Percentiles rank a stretch among this genome's conserved stretches.
phyloP scores from a whole-genome alignment of 2,329 filamentous ascomycete genomes.

The Trichophyton mentagrophytes region DNA sequence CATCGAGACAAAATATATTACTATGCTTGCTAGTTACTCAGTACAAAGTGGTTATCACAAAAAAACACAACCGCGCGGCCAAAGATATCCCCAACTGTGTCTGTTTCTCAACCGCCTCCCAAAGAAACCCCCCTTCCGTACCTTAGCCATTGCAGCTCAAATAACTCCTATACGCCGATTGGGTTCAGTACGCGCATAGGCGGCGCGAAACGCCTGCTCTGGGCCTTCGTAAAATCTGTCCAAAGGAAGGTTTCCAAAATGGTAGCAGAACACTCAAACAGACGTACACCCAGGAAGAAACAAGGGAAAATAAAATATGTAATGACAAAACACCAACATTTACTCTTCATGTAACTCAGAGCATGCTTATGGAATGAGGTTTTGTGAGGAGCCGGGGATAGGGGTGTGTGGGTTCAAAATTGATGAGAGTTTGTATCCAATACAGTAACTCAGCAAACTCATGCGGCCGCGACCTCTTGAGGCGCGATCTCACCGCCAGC shows the following conservation, averaged over 20 bases:
- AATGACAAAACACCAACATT: neutral
- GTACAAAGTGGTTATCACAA: neutral
- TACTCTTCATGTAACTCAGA: neutral
- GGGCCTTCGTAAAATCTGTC: neutral
- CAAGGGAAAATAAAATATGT: neutral
- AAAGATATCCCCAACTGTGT: neutral
- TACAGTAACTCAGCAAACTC: neutral
- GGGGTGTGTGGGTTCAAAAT: neutral
- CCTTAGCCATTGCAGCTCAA: neutral
- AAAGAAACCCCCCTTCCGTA: neutral
- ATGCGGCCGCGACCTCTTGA: conserved; percentile 17
- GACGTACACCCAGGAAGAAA: neutral
- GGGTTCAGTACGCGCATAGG: neutral
- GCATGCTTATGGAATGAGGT: neutral
- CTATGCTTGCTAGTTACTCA: neutral
- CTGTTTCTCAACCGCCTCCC: neutral
- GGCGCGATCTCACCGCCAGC: conserved; percentile 36
- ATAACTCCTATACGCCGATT: neutral
- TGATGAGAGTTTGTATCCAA: neutral
- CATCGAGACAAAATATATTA: neutral
- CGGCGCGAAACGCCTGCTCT: neutral
- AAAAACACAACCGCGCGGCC: neutral
- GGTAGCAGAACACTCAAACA: neutral
- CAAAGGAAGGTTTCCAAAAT: neutral
- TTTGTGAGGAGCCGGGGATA: neutral